phyloP scores from a whole-genome alignment of 2,329 filamentous ascomycete genomes.

The Phialophora verrucosa region DNA sequence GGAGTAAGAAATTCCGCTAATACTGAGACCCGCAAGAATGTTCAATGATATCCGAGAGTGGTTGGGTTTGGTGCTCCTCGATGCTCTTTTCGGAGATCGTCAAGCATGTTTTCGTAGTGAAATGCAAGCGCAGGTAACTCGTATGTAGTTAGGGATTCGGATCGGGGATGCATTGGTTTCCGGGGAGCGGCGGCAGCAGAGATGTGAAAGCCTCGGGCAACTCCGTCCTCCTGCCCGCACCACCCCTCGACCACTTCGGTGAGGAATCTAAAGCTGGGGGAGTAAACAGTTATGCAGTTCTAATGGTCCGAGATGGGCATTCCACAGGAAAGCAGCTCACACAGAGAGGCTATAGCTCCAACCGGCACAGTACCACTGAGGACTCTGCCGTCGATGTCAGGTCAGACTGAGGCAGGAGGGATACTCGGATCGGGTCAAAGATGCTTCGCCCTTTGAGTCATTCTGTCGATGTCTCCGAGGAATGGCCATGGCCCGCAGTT shows the following conservation, averaged over 20 bases:
- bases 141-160: background rate
- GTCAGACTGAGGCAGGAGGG: background rate
- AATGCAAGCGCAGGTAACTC: background rate
- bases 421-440: background rate
- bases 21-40: background rate
- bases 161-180: background rate
- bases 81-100: background rate
- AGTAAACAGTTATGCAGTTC: background rate
- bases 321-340: background rate
- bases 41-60: background rate
- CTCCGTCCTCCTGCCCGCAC: background rate
- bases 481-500: background rate
- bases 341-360: background rate
- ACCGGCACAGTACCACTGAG: background rate
- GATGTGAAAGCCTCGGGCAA: background rate
- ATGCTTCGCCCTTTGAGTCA: background rate
- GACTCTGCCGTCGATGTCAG: background rate
- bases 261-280: background rate
- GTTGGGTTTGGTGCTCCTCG: background rate
- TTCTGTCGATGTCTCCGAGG: background rate
- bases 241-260: background rate
- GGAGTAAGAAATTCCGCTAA: background rate
- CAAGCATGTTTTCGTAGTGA: background rate
- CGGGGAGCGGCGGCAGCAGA: background rate
- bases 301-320: background rate